Base-by-base conservation (phyloP, 2,329 filamentous ascomycete genomes). In the Fusarium mexicanum region DNA sequence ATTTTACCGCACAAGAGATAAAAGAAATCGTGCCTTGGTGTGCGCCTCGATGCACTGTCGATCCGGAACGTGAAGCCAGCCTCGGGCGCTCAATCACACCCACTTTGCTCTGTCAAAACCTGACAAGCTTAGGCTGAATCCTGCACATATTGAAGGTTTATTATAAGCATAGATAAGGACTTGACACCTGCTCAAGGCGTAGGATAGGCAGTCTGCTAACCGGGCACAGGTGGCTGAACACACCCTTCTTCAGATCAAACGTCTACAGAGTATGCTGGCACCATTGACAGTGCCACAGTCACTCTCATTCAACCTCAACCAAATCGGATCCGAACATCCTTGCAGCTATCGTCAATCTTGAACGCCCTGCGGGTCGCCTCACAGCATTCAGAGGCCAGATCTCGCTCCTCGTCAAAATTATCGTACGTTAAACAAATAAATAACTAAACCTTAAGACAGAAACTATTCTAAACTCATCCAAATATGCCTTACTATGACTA, bases 1-100 rank as follows among this genome's bases (percentile, higher is more conserved):
- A 16, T 10, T 37, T 37, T 18, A 37, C 2, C 17, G 35, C 47
- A 35, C 7, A 16, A 35, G 33, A 35, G 33, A 35, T 35, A 8
- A 35, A 35, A 35, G 14, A 66, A 33, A 46, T 38, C 18, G 12
- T 61, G 65, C 63, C 65, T 67, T 44, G 62, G 20, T 59, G 51
- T 53, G 53, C 44, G 61, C 44, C 46, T 67, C 33, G 41, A 57
- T 69, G 64, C 66, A 69, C 24, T 63, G 47, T 55, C 43, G 65
- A 69, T 69, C 64, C 53, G 43, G 48, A 64, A 46, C 57, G 22
- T 61, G 13, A 67, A 22, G 17, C 33, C 44, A 55, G 51, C 35
- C 24, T 41, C 65, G 40, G 65, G 29, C 64, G 31, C 57, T 37
- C 41, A 33, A 17, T 47, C 55, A 58, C 55, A 48, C 40, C 29